Percentiles rank a stretch among this genome's conserved stretches.
phyloP scores from a whole-genome alignment of 2,329 filamentous ascomycete genomes.

The Alternaria novae-zelandiae region DNA sequence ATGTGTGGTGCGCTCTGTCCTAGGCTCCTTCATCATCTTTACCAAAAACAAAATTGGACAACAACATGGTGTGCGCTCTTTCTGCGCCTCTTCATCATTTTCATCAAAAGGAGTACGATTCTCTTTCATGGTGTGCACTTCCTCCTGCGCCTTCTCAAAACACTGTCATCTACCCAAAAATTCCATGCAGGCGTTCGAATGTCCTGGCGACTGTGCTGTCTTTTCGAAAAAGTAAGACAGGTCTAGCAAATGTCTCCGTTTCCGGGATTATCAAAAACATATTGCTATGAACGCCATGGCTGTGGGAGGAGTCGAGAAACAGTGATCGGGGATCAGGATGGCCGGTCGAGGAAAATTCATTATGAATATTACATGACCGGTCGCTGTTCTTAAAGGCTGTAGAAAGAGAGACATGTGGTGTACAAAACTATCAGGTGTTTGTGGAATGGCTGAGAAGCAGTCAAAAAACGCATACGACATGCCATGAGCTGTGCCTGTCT shows the following conservation, averaged over 20 bases:
- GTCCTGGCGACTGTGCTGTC: background rate
- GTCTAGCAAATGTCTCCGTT: background rate
- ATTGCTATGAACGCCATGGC: background rate
- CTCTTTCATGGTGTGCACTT: background rate
- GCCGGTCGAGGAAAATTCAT: background rate
- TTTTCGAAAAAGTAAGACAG: background rate
- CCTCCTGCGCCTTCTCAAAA: background rate
- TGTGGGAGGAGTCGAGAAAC: background rate
- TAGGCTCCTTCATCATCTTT: background rate
- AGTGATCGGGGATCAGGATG: background rate
- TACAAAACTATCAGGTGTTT: fast-evolving
- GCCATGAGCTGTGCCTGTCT: background rate
- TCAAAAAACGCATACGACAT: background rate
- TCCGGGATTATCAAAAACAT: background rate
- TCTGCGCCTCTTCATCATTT: background rate
- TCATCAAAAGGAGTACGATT: fast-evolving
- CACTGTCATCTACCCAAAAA: background rate
- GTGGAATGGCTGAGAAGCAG: background rate
- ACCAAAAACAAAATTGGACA: too few species aligned
- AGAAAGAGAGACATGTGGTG: background rate
- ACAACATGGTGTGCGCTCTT: too few species aligned
- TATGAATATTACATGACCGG: too few species aligned
- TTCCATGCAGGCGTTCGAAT: too few species aligned
- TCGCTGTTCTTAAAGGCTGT: background rate
- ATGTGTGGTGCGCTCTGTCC: too few species aligned